Evolutionary conservation across 108 stramenopile species (phyloP).

Genomic region (Heterococcus sp.): DNA sequence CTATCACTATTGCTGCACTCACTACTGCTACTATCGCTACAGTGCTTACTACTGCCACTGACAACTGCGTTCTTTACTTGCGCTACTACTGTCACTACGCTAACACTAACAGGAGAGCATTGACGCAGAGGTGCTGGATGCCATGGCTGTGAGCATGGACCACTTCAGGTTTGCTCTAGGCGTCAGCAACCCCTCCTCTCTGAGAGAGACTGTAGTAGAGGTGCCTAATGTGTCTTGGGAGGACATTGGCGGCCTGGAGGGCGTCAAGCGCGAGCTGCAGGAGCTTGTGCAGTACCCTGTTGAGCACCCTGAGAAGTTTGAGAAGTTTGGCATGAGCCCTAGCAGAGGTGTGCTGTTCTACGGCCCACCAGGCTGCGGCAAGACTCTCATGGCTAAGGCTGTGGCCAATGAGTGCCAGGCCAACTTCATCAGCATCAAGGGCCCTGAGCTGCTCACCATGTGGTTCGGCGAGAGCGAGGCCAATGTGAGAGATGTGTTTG

Average conservation of each 20-base stretch:
- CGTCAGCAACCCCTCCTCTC: slow-evolving; percentile 92
- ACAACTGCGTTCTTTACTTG: too few relatives aligned
- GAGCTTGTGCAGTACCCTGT: slow-evolving; percentile 99
- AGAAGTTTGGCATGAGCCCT: slow-evolving; percentile 97
- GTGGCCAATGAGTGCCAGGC: slow-evolving; percentile 96
- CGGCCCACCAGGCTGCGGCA: slow-evolving; percentile 99
- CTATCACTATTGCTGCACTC: too few relatives aligned
- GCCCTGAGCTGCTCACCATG: slow-evolving; percentile 99
- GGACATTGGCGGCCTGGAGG: slow-evolving; percentile 96
- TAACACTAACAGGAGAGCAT: slow-evolving; percentile 91
- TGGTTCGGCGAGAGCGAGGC: slow-evolving; percentile 99
- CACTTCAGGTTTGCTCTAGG: slow-evolving; percentile 94
- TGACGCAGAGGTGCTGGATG: slow-evolving; percentile 97
- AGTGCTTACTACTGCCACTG: too few relatives aligned
- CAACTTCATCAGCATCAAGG: slow-evolving; percentile 48
- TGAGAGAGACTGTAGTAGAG: slow-evolving; percentile 81
- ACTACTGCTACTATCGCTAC: too few relatives aligned
- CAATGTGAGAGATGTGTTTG: slow-evolving; percentile 99
- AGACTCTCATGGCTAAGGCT: slow-evolving; percentile 99
- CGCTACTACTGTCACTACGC: too few relatives aligned
- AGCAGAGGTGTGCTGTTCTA: slow-evolving; percentile 98
- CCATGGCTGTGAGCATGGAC: slow-evolving; percentile 97
- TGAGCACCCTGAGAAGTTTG: slow-evolving; percentile 96
- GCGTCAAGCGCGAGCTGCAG: slow-evolving; percentile 89
- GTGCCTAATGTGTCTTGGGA: slow-evolving; percentile 97